Evolutionary conservation across 1,284 basidiomycete species (phyloP), one percentile per base, ranked within the genome.

Genomic region (Coniferiporia sulphurascens): DNA sequence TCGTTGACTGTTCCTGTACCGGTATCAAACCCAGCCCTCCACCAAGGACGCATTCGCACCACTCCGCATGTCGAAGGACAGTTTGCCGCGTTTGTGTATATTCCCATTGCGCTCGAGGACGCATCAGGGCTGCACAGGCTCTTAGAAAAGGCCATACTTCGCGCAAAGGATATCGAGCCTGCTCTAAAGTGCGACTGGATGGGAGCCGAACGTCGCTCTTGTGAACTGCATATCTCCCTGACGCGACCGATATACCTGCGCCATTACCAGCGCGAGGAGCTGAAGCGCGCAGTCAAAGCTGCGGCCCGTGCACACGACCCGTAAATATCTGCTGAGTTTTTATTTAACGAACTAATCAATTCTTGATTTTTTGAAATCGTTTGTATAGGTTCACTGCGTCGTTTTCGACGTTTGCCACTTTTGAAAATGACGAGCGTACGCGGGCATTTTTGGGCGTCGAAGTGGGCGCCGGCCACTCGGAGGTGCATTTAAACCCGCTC

Each of bases 31-130:
- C 89, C 91, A 1, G 72, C 81, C 4, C 72, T 82, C 9, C 91
- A 93, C 68, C 89, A 92, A 73, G 91, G 91, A 13, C 81, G 92
- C n/a, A 75, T 76, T 54, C 81, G 91, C n/a, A 76, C 81, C 0
- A 76, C 73, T 0, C 88, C 90, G 0, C 88, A 92, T 66, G 81
- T 90, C 9, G 87, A 91, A 32, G 92, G 91, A 0, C 89, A 92
- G 69, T 93, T 82, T 68, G 83, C 86, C 1, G 78, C 86, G 13
- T 83, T 92, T 72, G 79, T 93, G 59, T 93, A 88, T 68, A 76
- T 91, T 9, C 80, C 86, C 2, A 66, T 91, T 55, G 62, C 69
- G 21, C 59, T 89, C 32, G 70, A 74, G 13, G 71, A 64, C 44
- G 69, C 66, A 35, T 75, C 79, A 13, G 63, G 72, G 17, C 70